These are phyloP conservation scores for Dipodascopsis uninucleata DNA, from an alignment of 805 yeast genomes.

Conservation along the genomic window DNA sequence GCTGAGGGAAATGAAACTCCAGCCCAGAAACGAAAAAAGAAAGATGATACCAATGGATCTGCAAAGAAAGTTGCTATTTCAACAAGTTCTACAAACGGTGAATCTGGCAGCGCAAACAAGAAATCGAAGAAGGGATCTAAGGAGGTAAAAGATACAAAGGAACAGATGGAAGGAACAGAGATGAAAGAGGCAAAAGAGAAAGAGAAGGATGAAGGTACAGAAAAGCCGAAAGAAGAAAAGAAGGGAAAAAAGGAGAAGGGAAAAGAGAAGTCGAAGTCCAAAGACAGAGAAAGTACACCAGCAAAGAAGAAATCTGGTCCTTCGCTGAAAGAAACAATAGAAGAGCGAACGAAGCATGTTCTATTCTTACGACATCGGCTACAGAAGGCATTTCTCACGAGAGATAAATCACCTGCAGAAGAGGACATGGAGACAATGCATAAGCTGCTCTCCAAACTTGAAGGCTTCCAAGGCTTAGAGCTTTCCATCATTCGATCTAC, in stretches of 20 bases:
- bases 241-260: constrained; percentile 16
- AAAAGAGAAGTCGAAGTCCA: constrained; percentile 14
- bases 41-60: constrained; percentile 2
- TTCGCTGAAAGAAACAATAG: constrained; percentile 3
- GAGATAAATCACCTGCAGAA: constrained; percentile 29
- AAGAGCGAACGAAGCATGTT: constrained; percentile 28
- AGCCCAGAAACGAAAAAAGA: constrained; percentile 3
- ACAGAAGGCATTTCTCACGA: constrained; percentile 34
- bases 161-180: not conserved
- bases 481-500: constrained; percentile 34
- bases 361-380: constrained; percentile 34
- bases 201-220: constrained; percentile 4
- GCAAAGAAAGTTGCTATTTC: constrained; percentile 1
- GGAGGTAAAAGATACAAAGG: constrained; percentile 7
- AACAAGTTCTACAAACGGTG: no score
- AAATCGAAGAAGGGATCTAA: constrained; percentile 9
- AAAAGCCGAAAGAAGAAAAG: constrained; percentile 11
- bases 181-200: not conserved
- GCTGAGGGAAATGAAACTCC: constrained; percentile 1
- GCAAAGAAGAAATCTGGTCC: no score
- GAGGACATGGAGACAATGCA: constrained; percentile 34
- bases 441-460: constrained; percentile 31
- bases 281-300: no score
- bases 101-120: constrained; percentile 7
- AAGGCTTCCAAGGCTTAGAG: constrained; percentile 33